Base-by-base conservation (phyloP, 495 filamentous ascomycete species). In the Lichina pygmaea region DNA sequence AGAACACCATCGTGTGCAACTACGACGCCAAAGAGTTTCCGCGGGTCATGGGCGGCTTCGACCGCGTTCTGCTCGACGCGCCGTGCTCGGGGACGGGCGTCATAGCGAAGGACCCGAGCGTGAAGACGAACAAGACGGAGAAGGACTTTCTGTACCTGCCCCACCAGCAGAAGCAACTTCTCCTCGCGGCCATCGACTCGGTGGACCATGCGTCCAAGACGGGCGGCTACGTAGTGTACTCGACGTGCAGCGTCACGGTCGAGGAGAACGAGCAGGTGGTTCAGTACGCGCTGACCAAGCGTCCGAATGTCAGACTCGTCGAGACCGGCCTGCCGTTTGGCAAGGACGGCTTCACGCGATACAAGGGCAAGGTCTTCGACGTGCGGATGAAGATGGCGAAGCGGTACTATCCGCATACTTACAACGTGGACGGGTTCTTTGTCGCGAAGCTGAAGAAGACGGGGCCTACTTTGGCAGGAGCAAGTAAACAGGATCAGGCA, bases 391-490 rank as follows among this genome's bases (percentile, higher is more conserved):
- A 79, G 52, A 62, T 84, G 52, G 86, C 86, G 12, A 69, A 82
- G 44, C 68, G 91, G 44, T 97, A 81, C 61, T 95, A 94, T 60
- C 86, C 86, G 0, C 86, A 95, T 52, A 68, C 81, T 40, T 86
- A 86, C 65, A 97, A 97, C 63, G 81, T 97, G 30, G 89, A 97
- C 52, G 89, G 89, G 45, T 97, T 97, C 75, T 97, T 91, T 57
- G 89, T 95, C 47, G 78, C 81, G 54, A 97, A 95, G 61, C 76
- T 97, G 56, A 86, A 91, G 63, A 97, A 97, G 71, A 71, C 70
- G 32, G 89, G 72, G 10, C 79, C 78, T 0, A 80, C 76, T 10
- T 73, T 78, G 0, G 60, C 62, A 33, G 68, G 67, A 36, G 65
- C 66, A 10, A 66, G 51, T 33, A 48, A 50, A 13, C 53, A 55